Percentiles rank a stretch among this genome's conserved stretches.
Evolutionary conservation across 164 flowering plant genomes (phyloP).

Genomic region (Vitis riparia): DNA sequence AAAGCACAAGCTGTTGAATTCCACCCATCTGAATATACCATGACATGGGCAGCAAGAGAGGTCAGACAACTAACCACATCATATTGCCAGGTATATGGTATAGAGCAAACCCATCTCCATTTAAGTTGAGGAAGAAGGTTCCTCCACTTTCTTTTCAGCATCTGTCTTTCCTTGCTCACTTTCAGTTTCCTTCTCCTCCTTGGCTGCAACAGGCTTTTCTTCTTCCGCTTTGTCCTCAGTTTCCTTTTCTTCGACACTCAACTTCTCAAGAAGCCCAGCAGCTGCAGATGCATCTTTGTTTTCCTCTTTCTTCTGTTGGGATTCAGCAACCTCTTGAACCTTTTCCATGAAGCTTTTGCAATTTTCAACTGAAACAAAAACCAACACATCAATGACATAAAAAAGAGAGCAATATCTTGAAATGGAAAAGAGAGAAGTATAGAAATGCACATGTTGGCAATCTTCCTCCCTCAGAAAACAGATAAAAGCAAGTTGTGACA

Average conservation of each 20-base stretch:
- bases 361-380: conserved; percentile 32
- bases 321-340: conserved; percentile 53
- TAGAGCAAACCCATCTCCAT: not conserved
- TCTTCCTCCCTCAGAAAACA: no score
- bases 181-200: conserved; percentile 15
- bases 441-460: no score
- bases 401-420: not conserved
- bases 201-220: conserved; percentile 20
- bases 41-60: conserved; percentile 1
- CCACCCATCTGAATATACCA: conserved; percentile 1
- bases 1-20: conserved; percentile 1
- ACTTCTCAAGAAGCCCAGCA: conserved; percentile 51
- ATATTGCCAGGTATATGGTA: conserved; percentile 3
- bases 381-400: not conserved
- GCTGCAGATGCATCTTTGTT: conserved; percentile 40
- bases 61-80: conserved; percentile 7
- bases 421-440: not conserved
- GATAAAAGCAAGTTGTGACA: no score
- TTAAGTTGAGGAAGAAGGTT: conserved; percentile 26
- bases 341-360: conserved; percentile 52
- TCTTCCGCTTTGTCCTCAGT: conserved; percentile 30
- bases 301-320: conserved; percentile 37
- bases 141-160: conserved; percentile 25
- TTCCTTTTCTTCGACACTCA: conserved; percentile 49
- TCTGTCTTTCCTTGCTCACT: conserved; percentile 4